phyloP scores from a whole-genome alignment of 139 green algal genomes.

The Tetradesmus lagerheimii region DNA sequence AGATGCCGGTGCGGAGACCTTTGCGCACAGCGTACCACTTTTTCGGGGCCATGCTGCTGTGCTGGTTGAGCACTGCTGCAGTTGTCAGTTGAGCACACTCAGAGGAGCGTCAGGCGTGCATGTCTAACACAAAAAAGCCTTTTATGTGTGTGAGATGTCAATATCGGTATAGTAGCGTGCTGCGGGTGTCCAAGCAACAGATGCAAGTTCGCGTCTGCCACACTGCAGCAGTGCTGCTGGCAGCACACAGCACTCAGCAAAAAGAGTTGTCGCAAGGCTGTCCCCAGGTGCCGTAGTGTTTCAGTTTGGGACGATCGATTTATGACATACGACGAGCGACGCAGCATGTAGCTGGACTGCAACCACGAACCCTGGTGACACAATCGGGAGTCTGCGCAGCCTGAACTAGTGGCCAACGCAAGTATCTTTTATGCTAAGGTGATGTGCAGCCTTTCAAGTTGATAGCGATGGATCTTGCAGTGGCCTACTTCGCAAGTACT shows the following conservation, averaged over 20 bases:
- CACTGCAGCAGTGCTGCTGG: too few relatives aligned
- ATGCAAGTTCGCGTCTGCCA: background rate
- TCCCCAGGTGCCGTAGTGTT: too few relatives aligned
- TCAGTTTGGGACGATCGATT: too few relatives aligned
- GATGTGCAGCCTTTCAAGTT: too few relatives aligned
- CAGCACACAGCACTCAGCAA: background rate
- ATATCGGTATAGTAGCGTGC: background rate
- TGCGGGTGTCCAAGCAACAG: background rate
- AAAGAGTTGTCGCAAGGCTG: background rate
- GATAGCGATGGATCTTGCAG: background rate
- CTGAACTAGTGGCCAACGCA: too few relatives aligned
- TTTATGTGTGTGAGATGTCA: too few relatives aligned
- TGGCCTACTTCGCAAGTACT: background rate
- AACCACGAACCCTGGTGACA: background rate
- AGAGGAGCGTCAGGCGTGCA: background rate
- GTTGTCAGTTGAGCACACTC: background rate
- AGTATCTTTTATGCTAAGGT: too few relatives aligned
- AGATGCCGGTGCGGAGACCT: conserved; percentile 12
- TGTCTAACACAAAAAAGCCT: background rate
- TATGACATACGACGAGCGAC: too few relatives aligned
- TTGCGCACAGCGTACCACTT: conserved; percentile 35
- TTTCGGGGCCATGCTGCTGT: background rate
- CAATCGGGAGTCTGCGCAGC: too few relatives aligned
- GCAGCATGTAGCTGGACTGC: background rate
- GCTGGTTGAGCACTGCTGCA: too few relatives aligned